Conservation (phyloP, 2,329 filamentous ascomycete species). For the Zarea fungicola region DNA sequence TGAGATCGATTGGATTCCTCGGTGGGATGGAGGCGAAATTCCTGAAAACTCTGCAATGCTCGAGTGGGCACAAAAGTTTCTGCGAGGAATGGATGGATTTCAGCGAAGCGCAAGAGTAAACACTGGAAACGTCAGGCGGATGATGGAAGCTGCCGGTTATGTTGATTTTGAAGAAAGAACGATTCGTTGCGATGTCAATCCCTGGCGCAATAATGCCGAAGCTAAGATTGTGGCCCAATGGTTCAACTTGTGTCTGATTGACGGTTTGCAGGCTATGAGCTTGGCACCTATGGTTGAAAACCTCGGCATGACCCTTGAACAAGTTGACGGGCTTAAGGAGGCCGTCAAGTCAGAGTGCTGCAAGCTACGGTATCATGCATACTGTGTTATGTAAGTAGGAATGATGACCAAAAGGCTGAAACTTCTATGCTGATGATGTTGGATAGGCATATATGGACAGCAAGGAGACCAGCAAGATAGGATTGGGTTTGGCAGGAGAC, state of each 20-base stretch:
- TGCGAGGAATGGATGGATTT: slow-evolving; percentile 60
- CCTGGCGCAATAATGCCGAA: slow-evolving; percentile 61
- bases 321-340: slow-evolving; percentile 58
- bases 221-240: slow-evolving; percentile 68
- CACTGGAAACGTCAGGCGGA: slow-evolving; percentile 43
- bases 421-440: background rate
- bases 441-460: slow-evolving; percentile 30
- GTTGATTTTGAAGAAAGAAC: slow-evolving; percentile 69
- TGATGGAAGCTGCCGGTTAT: slow-evolving; percentile 69
- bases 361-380: slow-evolving; percentile 62
- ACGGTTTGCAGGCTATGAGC: slow-evolving; percentile 68
- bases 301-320: slow-evolving; percentile 43
- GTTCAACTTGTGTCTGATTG: slow-evolving; percentile 75
- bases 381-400: slow-evolving; percentile 67
- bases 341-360: slow-evolving; percentile 65
- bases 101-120: slow-evolving; percentile 61
- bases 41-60: slow-evolving; percentile 51
- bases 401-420: background rate
- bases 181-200: slow-evolving; percentile 66
- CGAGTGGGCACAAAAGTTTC: slow-evolving; percentile 65
- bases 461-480: slow-evolving; percentile 19
- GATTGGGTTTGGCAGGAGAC: background rate
- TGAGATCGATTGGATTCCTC: slow-evolving; percentile 78
- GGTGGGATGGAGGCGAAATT: slow-evolving; percentile 62
- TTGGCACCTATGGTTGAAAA: slow-evolving; percentile 63